phyloP scores from a whole-genome alignment of 2,329 filamentous ascomycete species.

The Emmonsiellopsis sp. region DNA sequence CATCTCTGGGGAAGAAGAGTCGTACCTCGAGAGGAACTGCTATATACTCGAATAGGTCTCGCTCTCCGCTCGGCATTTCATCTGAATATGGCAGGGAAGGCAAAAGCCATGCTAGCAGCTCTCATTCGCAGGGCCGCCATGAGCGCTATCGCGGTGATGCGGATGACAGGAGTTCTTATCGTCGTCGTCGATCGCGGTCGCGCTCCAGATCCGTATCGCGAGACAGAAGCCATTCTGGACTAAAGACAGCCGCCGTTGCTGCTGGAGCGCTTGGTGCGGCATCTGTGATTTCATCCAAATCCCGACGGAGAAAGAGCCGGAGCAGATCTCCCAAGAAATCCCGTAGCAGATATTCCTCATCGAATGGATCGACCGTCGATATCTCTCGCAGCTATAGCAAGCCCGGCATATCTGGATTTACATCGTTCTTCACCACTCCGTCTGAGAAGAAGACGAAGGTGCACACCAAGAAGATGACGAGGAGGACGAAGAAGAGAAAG shows the following conservation, averaged over 20 bases:
- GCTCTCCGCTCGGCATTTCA: conserved; percentile 21
- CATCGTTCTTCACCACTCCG: conserved; percentile 54
- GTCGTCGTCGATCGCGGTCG: conserved; percentile 29
- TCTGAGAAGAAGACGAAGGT: conserved; percentile 41
- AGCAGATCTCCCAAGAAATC: conserved; percentile 28
- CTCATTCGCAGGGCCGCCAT: neutral
- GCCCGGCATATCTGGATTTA: conserved; percentile 46
- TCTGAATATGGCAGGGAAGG: neutral
- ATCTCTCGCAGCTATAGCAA: conserved; percentile 50
- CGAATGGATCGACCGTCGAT: conserved; percentile 54
- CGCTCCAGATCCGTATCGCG: conserved; percentile 10
- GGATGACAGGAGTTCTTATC: neutral
- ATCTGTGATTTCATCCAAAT: conserved; percentile 19
- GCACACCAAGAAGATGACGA: conserved; percentile 30
- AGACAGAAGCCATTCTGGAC: conserved; percentile 9
- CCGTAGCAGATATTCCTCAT: conserved; percentile 32
- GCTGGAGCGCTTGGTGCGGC: conserved; percentile 29
- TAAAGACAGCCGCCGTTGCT: conserved; percentile 24
- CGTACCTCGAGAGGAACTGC: conserved; percentile 32
- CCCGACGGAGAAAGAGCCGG: conserved; percentile 18
- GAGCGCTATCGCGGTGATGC: neutral
- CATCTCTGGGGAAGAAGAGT: conserved; percentile 27
- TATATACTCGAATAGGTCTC: conserved; percentile 27
- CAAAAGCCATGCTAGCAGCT: neutral
- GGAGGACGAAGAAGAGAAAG: conserved; percentile 37